Base-by-base conservation (phyloP, 495 filamentous ascomycete genomes). In the Annulohypoxylon maeteangense region DNA sequence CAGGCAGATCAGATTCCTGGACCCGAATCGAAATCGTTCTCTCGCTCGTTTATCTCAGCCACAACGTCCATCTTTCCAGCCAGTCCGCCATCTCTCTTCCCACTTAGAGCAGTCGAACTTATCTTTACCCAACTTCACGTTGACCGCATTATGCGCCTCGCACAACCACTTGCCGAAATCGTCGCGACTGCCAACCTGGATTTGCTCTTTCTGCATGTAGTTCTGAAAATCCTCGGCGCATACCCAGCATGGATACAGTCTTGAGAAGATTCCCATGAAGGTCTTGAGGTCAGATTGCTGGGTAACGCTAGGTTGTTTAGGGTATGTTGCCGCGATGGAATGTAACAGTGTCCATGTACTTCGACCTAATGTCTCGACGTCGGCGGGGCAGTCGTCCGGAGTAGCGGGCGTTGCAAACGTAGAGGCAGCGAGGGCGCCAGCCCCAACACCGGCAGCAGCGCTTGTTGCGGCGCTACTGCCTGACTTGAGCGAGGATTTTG, bases 131-230 rank as follows among this genome's bases (percentile, higher is more conserved):
- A 98, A 77, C 82, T 97, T 98, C 54, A 86, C 83, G 86, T 99
- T 99, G 22, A 99, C 95, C 72, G 93, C 94, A 83, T 99, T 99
- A 85, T 99, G 95, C 74, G 95, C 95, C 79, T 95, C 91, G 75
- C 95, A 99, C 85, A 98, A 90, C 96, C 96, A 99, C 71, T 84
- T 85, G 44, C 94, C 95, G 75, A 99, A 93, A 75, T 92, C 92
- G 34, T 87, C 85, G 45, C 91, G 80, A 60, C 87, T 88, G 8
- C 85, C 85, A 31, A 95, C 82, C 74, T 86, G 80, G 60, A 93
- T 89, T 77, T 90, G 86, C 54, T 94, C 91, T 74, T 86, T 87
- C 66, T 82, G 84, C 83, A 98, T 92, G 87, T 94, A 98, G 0
- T 64, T 73, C 79, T 88, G 91, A 78, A 99, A 98, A 74, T 98